Percentiles rank a stretch among this genome's conserved stretches.
phyloP scores from a whole-genome alignment of 306 rosid species.

The Corylus americana region DNA sequence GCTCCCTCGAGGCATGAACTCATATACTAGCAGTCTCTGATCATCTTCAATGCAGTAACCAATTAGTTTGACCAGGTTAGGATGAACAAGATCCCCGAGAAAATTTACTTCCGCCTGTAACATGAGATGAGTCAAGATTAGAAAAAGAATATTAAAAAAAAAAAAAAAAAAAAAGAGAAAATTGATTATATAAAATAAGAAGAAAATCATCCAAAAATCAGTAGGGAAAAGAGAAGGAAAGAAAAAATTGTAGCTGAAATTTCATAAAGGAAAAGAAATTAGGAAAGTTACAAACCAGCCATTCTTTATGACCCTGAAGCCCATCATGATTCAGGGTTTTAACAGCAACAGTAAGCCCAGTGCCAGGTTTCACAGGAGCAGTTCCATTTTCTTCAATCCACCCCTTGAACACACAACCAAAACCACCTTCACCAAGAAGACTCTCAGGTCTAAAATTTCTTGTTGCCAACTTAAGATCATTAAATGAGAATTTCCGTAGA shows the following conservation, averaged over 20 bases:
- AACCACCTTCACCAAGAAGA: conserved; percentile 99
- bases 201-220: neutral
- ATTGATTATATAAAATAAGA: neutral
- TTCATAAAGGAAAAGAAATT: neutral
- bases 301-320: conserved; percentile 99
- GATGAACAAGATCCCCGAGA: conserved; percentile 92
- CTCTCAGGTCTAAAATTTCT: conserved; percentile 98
- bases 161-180: neutral
- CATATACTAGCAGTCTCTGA: conserved; percentile 89
- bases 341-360: conserved; percentile 98
- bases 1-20: conserved; percentile 99
- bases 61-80: conserved; percentile 84
- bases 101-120: conserved; percentile 91
- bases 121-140: conserved; percentile 28
- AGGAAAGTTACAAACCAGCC: conserved; percentile 81
- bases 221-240: neutral
- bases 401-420: conserved; percentile 98
- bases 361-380: conserved; percentile 97
- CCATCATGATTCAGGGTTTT: conserved; percentile 97
- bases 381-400: conserved; percentile 99
- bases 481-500: conserved; percentile 77
- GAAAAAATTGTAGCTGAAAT: neutral
- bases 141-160: too few relatives aligned
- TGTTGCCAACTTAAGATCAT: conserved; percentile 90
- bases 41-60: conserved; percentile 98